A percentile compares a stretch with the other conserved stretches of the same genome.
These are phyloP conservation scores for Corynascus novoguineensis DNA, from an alignment of 495 filamentous ascomycete genomes.

Conservation along the genomic window DNA sequence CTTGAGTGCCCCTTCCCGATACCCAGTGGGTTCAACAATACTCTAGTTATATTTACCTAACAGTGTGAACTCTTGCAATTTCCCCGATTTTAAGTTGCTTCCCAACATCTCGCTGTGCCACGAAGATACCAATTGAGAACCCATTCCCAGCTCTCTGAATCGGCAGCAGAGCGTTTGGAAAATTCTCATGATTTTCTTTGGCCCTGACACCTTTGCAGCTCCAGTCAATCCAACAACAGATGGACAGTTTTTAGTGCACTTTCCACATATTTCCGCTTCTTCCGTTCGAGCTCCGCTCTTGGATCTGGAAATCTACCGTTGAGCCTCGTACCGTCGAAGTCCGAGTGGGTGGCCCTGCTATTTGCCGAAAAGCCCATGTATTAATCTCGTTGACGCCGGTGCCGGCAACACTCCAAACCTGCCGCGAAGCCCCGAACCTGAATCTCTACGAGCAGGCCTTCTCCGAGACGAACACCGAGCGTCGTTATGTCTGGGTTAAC, in stretches of 20 bases:
- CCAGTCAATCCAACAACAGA: neutral
- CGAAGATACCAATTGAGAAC: neutral
- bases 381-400: constrained; percentile 23
- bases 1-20: too few relatives aligned
- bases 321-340: constrained; percentile 22
- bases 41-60: too few relatives aligned
- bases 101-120: neutral
- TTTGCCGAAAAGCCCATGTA: neutral
- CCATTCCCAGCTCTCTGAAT: neutral
- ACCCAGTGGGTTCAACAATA: too few relatives aligned
- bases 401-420: constrained; percentile 22
- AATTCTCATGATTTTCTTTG: neutral
- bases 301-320: constrained; percentile 22
- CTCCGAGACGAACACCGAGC: constrained; percentile 8
- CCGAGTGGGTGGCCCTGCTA: constrained; percentile 8
- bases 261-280: constrained; percentile 20
- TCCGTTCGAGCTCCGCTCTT: constrained; percentile 21
- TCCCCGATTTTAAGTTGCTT: neutral
- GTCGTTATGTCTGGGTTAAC: constrained; percentile 25
- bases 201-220: neutral
- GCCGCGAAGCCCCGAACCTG: constrained; percentile 20
- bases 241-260: constrained; percentile 13
- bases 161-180: neutral
- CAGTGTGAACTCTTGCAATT: neutral
- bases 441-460: constrained; percentile 16